These are phyloP conservation scores for Colletotrichum orchidophilum DNA, from an alignment of 2,329 filamentous ascomycete genomes.

Conservation along the genomic window DNA sequence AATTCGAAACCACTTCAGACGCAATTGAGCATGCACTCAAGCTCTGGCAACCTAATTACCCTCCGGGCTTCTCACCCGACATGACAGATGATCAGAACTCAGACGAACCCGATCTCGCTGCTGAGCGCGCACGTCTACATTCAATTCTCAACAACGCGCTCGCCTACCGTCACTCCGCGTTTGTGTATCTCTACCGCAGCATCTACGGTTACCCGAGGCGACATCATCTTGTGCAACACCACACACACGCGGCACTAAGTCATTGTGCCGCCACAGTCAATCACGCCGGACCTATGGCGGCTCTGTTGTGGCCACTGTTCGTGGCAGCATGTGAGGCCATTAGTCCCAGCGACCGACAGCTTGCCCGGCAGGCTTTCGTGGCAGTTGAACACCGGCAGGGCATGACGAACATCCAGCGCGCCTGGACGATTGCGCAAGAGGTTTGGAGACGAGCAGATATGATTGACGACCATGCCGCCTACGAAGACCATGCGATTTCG, in stretches of 20 bases:
- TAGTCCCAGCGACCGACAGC: constrained; percentile 56
- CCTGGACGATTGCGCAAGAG: constrained; percentile 69
- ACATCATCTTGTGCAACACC: constrained; percentile 62
- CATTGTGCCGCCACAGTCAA: constrained; percentile 66
- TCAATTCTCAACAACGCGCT: constrained; percentile 68
- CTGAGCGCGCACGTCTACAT: constrained; percentile 56
- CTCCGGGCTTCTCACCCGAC: constrained; percentile 47
- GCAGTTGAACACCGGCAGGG: constrained; percentile 67
- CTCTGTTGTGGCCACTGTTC: constrained; percentile 72
- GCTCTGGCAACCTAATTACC: constrained; percentile 64
- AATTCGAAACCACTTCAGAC: constrained; percentile 60
- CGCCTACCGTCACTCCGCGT: constrained; percentile 66
- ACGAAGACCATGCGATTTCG: constrained; percentile 5
- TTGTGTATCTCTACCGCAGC: constrained; percentile 66
- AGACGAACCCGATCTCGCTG: constrained; percentile 38
- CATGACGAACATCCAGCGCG: constrained; percentile 71
- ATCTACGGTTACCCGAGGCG: constrained; percentile 58
- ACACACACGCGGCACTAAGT: constrained; percentile 58
- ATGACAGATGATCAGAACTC: constrained; percentile 35
- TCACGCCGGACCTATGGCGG: constrained; percentile 68
- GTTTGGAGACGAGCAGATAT: constrained; percentile 66
- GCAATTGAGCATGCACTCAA: constrained; percentile 65
- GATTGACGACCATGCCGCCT: constrained; percentile 37
- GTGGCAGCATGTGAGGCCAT: constrained; percentile 69
- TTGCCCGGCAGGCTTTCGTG: constrained; percentile 61